Percentiles rank a stretch among this genome's conserved stretches.
Conservation (phyloP, 306 rosid species). For the Gillenia trifoliata region DNA sequence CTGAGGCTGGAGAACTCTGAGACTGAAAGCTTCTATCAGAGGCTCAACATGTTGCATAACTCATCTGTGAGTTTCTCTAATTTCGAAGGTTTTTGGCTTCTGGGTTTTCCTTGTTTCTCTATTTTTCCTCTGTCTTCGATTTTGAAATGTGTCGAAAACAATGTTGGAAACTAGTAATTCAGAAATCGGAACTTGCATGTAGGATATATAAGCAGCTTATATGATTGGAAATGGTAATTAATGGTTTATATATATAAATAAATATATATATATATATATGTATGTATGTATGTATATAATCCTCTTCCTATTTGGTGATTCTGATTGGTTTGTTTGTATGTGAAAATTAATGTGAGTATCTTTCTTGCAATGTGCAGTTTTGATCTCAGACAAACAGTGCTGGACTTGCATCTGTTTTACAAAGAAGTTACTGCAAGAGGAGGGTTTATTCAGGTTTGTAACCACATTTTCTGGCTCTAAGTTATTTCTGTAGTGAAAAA, state of each 20-base stretch:
- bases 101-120: not conserved
- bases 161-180: not conserved
- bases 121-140: not conserved
- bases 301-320: no score
- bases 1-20: slow-evolving; percentile 17
- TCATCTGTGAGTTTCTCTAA: slow-evolving; percentile 17
- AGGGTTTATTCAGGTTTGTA: slow-evolving; percentile 24
- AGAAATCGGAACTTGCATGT: not conserved
- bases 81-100: not conserved
- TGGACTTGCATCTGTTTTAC: slow-evolving; percentile 29
- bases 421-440: slow-evolving; percentile 31
- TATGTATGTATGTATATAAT: no score
- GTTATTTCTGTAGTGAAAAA: no score
- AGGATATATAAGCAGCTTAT: not conserved
- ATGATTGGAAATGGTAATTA: no score
- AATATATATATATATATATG: no score
- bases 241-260: no score
- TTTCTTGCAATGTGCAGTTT: slow-evolving; percentile 15
- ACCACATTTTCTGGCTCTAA: not conserved
- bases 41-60: slow-evolving; percentile 21
- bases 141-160: not conserved
- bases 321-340: not conserved
- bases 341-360: not conserved
- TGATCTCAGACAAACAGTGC: slow-evolving; percentile 18
- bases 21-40: slow-evolving; percentile 18